Conservation (phyloP, 768 basidiomycete genomes). For the Calocybe indica region DNA sequence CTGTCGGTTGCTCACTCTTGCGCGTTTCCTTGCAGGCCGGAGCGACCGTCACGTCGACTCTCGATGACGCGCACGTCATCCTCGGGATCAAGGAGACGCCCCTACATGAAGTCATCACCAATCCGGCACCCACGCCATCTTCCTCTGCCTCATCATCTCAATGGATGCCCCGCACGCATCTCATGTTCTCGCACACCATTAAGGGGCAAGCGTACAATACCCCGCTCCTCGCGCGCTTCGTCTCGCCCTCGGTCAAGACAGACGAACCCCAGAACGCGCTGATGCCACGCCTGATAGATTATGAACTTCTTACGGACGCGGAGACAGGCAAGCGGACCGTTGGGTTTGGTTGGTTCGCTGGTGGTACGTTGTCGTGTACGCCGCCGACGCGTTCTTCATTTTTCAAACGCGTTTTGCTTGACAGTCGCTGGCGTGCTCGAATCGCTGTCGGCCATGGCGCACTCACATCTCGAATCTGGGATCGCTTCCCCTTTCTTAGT, state of each 20-base stretch:
- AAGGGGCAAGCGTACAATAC: conserved; percentile 89
- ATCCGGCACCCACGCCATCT: conserved; percentile 23
- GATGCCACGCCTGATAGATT: conserved; percentile 67
- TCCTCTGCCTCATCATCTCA: background rate
- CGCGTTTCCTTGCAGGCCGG: conserved; percentile 53
- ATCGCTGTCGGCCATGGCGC: conserved; percentile 72
- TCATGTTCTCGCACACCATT: conserved; percentile 91
- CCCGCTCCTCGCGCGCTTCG: conserved; percentile 63
- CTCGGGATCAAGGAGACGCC: conserved; percentile 90
- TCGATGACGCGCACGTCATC: conserved; percentile 65
- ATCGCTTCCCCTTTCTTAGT: conserved; percentile 82
- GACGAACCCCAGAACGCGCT: conserved; percentile 3
- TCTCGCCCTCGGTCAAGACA: conserved; percentile 19
- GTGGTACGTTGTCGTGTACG: no score
- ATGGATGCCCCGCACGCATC: conserved; percentile 47
- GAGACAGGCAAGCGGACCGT: conserved; percentile 66
- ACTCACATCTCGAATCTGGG: conserved; percentile 72
- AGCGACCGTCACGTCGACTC: conserved; percentile 52
- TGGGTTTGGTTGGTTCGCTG: conserved; percentile 91
- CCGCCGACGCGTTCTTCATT: background rate
- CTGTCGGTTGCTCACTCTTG: conserved; percentile 3
- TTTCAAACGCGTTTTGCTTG: no score
- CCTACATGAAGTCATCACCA: conserved; percentile 50
- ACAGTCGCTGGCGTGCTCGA: conserved; percentile 85
- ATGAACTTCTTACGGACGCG: conserved; percentile 67